A percentile compares a stretch with the other conserved stretches of the same genome.
Evolutionary conservation across 73 alveolate species (phyloP).

Genomic region (Symbiodinium natans): DNA sequence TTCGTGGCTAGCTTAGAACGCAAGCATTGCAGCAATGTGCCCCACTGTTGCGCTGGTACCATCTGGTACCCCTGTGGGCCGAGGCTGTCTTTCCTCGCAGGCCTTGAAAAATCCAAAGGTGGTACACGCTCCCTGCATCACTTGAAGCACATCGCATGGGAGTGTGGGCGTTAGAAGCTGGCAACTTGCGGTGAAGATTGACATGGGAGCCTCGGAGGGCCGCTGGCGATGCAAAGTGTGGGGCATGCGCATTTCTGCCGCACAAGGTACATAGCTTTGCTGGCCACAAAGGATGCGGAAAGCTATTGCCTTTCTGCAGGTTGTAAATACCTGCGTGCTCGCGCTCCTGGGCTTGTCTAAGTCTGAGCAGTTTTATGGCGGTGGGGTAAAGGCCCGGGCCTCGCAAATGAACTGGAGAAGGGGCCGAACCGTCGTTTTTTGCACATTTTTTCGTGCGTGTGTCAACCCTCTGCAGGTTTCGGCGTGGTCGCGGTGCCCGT

Average conservation of each 20-base stretch:
- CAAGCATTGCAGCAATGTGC: not conserved
- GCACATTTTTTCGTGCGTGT: no score
- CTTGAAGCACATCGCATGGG: not conserved
- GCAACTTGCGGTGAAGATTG: no score
- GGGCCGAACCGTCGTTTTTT: no score
- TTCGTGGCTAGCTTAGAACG: not conserved
- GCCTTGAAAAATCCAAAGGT: not conserved
- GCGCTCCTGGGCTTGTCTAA: not conserved
- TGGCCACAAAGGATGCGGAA: not conserved
- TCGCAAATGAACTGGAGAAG: no score
- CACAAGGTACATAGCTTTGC: not conserved
- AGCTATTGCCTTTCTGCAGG: not conserved
- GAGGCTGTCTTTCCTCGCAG: constrained; percentile 9
- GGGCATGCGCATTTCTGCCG: not conserved
- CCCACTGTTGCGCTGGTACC: not conserved
- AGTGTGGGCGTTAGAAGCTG: not conserved
- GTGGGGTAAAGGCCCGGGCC: no score
- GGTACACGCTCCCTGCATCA: not conserved
- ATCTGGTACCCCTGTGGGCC: not conserved
- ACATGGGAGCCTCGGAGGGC: no score
- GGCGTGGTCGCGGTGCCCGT: no score
- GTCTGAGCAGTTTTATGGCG: no score
- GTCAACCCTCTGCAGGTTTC: no score
- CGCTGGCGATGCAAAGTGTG: not conserved
- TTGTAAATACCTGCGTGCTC: not conserved